Evolutionary conservation across 805 yeast species (phyloP).

Genomic region (Saccharomycopsis sp.): DNA sequence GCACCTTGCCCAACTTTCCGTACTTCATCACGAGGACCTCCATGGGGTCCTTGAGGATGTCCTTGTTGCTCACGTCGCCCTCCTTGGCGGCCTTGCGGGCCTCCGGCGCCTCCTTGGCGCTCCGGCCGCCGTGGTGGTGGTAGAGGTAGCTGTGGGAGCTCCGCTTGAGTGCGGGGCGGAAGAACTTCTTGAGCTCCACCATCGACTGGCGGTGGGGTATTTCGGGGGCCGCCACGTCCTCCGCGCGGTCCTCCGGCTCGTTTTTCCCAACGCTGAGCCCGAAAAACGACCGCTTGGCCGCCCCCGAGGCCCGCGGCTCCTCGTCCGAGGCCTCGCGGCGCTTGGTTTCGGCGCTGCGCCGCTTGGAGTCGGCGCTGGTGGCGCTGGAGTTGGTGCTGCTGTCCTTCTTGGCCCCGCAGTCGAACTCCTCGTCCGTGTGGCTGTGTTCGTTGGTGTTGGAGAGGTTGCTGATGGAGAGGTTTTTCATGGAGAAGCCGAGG

Average conservation of each 20-base stretch:
- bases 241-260: slow-evolving; percentile 3
- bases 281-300: slow-evolving; percentile 10
- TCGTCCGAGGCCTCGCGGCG: not conserved
- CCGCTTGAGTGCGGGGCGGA: slow-evolving; percentile 37
- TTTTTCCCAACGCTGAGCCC: slow-evolving; percentile 14
- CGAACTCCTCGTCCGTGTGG: not conserved
- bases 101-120: slow-evolving; percentile 13
- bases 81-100: not conserved
- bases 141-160: slow-evolving; percentile 1
- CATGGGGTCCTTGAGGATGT: slow-evolving; percentile 35
- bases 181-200: slow-evolving; percentile 68
- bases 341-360: not conserved
- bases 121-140: slow-evolving; percentile 11
- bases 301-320: not conserved
- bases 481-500: not conserved
- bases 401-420: not conserved
- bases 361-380: not conserved
- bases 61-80: slow-evolving; percentile 39
- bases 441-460: not conserved
- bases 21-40: slow-evolving; percentile 52
- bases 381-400: slow-evolving; percentile 1
- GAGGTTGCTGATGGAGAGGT: not conserved
- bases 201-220: slow-evolving; percentile 37
- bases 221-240: slow-evolving; percentile 2
- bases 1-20: slow-evolving; percentile 64